Base-by-base conservation (phyloP, 805 yeast genomes). In the Pichia ethanolica region DNA sequence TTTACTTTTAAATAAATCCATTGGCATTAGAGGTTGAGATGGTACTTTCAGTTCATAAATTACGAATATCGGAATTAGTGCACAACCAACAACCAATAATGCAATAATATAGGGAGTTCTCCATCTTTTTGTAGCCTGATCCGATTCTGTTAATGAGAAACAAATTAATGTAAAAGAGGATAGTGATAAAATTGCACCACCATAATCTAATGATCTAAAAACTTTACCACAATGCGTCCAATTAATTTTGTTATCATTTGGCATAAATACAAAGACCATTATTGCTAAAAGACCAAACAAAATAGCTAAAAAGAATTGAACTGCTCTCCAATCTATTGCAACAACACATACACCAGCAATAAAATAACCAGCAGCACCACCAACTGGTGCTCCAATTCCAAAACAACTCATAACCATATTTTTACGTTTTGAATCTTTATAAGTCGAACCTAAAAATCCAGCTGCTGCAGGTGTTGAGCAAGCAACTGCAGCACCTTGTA, bases 381-480 rank as follows among this genome's bases (percentile, higher is more conserved):
- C 79, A 5, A 71, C 56, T 2, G 79, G 79, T 1, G 77, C 77
- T 7, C 79, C 79, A 2, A 71, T 71, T 10, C 71, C 59, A 51
- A 73, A 70, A 32, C 67, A 58, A 38, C 75, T 71, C 70, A 73
- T 61, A 20, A 61, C 75, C 53, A 67, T 54, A 54, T 73, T 73
- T 52, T 72, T 72, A 39, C 77, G 53, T 37, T 54, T 53, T 0
- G 74, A 66, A 32, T 71, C 70, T 35, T 58, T 58, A 50, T 74
- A 75, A 5, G 63, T 61, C 4, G 75, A 59, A 1, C 78, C 75
- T 1, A 74, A 52, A 40, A 73, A 64, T 2, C 79, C 79, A 7
- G 75, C 75, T 35, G 74, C 69, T 7, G 78, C 71, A 5, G 79
- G 78, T 3, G 74, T 70, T 3, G 71, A 67, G 40, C 75, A 71